Evolutionary conservation across 192 early-diverging fungal genomes (phyloP).

Genomic region (Coemansia sp.): DNA sequence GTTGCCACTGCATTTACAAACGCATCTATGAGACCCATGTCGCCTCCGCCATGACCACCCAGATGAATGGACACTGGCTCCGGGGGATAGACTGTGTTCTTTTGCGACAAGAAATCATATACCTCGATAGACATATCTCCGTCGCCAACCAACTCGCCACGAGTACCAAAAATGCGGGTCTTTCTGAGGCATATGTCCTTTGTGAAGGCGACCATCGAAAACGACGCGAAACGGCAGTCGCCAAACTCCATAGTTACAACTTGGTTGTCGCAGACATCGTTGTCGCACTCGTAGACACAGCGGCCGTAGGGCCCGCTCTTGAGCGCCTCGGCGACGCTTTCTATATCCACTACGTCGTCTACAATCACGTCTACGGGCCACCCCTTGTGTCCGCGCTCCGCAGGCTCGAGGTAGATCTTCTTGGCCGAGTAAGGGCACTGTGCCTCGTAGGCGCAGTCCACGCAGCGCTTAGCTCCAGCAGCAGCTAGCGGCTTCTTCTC

Average conservation of each 20-base stretch:
- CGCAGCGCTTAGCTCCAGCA: constrained; percentile 59
- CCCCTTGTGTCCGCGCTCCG: constrained; percentile 30
- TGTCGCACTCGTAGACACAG: constrained; percentile 72
- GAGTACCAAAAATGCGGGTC: constrained; percentile 60
- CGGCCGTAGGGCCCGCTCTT: constrained; percentile 61
- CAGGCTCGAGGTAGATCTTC: constrained; percentile 56
- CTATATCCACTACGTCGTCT: constrained; percentile 59
- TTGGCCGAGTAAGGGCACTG: constrained; percentile 66
- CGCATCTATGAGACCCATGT: constrained; percentile 17
- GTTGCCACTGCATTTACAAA: constrained; percentile 16
- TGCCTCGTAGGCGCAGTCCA: constrained; percentile 58
- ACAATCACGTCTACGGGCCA: constrained; percentile 65
- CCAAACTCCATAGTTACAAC: constrained; percentile 63
- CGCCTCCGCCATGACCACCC: constrained; percentile 20
- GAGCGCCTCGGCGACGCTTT: constrained; percentile 54
- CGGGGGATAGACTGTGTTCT: constrained; percentile 19
- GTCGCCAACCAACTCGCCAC: constrained; percentile 61
- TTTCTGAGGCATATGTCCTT: constrained; percentile 57
- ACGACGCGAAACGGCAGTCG: constrained; percentile 56
- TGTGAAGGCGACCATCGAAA: constrained; percentile 65
- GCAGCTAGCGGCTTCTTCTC: constrained; percentile 62
- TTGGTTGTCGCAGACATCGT: constrained; percentile 73
- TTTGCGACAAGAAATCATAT: constrained; percentile 52
- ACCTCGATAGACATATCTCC: constrained; percentile 44
- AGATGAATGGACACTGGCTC: constrained; percentile 1